Evolutionary conservation across 345 rosid species (phyloP).

Genomic region (Eucalyptus regnans): DNA sequence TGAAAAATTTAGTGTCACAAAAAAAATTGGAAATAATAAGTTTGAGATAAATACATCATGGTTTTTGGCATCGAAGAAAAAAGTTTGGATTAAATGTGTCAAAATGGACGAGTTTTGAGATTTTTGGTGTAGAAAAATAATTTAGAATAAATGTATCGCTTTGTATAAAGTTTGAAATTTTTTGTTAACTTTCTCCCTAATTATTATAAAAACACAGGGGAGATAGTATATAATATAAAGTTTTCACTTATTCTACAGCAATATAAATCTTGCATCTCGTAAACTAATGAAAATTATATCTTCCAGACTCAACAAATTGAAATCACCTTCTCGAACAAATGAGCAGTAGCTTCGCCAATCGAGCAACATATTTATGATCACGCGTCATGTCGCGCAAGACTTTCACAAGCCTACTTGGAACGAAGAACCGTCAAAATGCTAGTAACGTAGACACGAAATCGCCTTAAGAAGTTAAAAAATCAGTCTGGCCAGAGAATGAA

Average conservation of each 20-base stretch:
- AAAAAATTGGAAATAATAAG: too few relatives aligned
- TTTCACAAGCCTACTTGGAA: not conserved
- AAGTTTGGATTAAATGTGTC: rapidly evolving
- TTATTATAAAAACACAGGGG: not conserved
- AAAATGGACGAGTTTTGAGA: rapidly evolving
- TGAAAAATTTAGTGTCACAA: too few relatives aligned
- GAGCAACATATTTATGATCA: not conserved
- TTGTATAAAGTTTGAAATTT: too few relatives aligned
- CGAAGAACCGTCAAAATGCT: not conserved
- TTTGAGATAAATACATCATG: too few relatives aligned
- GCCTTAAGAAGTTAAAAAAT: not conserved
- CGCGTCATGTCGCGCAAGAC: not conserved
- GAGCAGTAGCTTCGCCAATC: not conserved
- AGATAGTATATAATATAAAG: not conserved
- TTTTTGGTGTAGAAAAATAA: not conserved
- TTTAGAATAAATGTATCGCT: rapidly evolving
- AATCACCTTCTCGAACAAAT: not conserved
- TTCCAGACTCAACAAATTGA: not conserved
- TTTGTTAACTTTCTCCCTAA: not conserved
- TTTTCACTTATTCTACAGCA: not conserved
- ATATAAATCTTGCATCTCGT: not conserved
- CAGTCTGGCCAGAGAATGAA: not conserved
- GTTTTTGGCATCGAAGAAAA: too few relatives aligned
- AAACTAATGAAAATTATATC: not conserved
- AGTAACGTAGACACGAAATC: not conserved